phyloP scores from a whole-genome alignment of 345 rosid species.

The Populus davidiana region DNA sequence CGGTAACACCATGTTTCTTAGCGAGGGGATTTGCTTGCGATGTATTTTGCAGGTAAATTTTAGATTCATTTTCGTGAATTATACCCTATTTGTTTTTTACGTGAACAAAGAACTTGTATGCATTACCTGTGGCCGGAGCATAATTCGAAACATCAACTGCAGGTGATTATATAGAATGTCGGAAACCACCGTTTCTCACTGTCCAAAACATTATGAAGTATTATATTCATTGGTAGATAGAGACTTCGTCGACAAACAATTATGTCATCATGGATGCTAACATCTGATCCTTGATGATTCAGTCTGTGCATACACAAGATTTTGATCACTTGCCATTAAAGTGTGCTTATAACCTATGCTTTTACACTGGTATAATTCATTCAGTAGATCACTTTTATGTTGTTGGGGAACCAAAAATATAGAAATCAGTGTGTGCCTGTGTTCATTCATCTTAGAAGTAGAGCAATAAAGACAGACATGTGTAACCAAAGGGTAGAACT shows the following conservation, averaged over 20 bases:
- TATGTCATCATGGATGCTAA: neutral
- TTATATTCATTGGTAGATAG: neutral
- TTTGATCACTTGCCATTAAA: too few relatives aligned
- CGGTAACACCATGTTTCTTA: too few relatives aligned
- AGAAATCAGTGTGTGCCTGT: neutral
- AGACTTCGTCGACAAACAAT: neutral
- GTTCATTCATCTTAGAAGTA: neutral
- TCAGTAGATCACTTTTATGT: too few relatives aligned
- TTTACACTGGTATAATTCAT: too few relatives aligned
- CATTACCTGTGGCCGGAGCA: neutral
- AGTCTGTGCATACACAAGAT: too few relatives aligned
- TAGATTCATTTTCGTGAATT: neutral
- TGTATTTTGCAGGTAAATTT: neutral
- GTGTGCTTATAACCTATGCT: too few relatives aligned
- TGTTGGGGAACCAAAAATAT: too few relatives aligned
- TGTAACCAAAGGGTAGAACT: neutral
- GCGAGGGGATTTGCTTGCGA: too few relatives aligned
- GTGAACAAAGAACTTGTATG: too few relatives aligned
- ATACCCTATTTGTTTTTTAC: too few relatives aligned
- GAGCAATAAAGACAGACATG: neutral
- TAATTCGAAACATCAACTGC: neutral
- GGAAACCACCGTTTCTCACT: neutral
- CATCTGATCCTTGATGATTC: neutral
- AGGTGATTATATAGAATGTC: neutral
- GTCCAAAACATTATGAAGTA: neutral